Evolutionary conservation across 345 rosid genomes (phyloP).

Genomic region (Lepidium sativum): DNA sequence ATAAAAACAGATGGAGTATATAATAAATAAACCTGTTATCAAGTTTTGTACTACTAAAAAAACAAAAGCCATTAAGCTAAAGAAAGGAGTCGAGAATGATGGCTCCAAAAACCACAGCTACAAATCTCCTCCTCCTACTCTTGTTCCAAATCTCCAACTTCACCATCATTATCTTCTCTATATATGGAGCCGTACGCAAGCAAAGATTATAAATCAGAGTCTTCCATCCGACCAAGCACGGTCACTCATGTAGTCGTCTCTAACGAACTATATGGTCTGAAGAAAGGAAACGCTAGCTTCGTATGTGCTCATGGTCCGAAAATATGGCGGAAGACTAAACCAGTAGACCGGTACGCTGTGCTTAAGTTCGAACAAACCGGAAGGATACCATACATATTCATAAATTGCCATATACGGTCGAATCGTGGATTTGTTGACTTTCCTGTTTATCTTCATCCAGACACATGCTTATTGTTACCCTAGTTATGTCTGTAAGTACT

Average conservation of each 20-base stretch:
- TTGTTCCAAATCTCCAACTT: slow-evolving; percentile 5
- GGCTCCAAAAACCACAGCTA: slow-evolving; percentile 3
- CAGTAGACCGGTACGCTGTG: slow-evolving; percentile 11
- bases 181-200: background rate
- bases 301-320: slow-evolving; percentile 22
- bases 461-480: slow-evolving; percentile 11
- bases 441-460: slow-evolving; percentile 7
- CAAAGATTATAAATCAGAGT: slow-evolving; percentile 4
- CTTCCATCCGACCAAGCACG: background rate
- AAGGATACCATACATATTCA: background rate
- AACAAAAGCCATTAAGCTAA: no score
- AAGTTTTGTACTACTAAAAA: no score
- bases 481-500: slow-evolving; percentile 10
- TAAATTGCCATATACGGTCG: slow-evolving; percentile 20
- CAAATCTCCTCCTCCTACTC: slow-evolving; percentile 1
- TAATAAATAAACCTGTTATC: no score
- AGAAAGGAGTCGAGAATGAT: no score
- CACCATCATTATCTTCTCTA: background rate
- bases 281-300: slow-evolving; percentile 22
- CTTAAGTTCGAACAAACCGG: background rate
- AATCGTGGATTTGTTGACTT: slow-evolving; percentile 18
- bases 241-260: slow-evolving; percentile 5
- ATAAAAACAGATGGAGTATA: no score
- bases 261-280: slow-evolving; percentile 14
- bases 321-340: slow-evolving; percentile 14